Base-by-base conservation (phyloP, 1,284 basidiomycete genomes). In the Ganoderma lucidum region DNA sequence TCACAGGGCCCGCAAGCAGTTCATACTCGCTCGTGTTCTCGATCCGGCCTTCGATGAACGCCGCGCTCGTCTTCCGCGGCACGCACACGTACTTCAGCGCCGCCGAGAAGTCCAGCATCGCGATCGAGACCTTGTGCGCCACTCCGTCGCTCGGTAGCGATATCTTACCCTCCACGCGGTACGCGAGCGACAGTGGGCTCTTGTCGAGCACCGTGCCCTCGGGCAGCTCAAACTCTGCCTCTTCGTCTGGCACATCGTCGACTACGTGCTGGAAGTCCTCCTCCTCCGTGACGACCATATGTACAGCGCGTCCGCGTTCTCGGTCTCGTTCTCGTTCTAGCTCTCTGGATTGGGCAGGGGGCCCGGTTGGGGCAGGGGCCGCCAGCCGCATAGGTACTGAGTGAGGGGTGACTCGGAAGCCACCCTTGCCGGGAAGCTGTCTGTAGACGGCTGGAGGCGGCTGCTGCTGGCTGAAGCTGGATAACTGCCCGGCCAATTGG, bases 21-120 rank as follows among this genome's bases (percentile, higher is more conserved):
- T 83, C 79, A 72, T 86, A 86, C 61, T 87, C 84, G 75, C 85
- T 87, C 42, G 80, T 85, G 73, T 88, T 89, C 75, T 83, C 83
- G 55, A 87, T 83, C 62, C 80, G 74, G 68, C 84, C 85, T 83
- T 86, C 68, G 48, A 71, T 70, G 67, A 67, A 89, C 6, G 84
- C 86, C 42, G 80, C 78, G 1, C 84, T 80, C 42, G 83, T 82
- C 44, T 83, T 76, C 55, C 84, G 80, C 17, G 88, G 88, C 48
- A 87, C 83, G 6, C 82, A 79, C 28, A 89, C 81, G 74, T 87
- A 84, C 42, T 83, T 81, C 45, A 88, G 78, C 42, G 80, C 80
- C 1, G 84, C 80, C 23, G 85, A 79, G 71, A 90, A 86, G 1
- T 81, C 79, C 32, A 89, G 77, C 3, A 84, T 74, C 0, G 87